Base-by-base conservation (phyloP, 2,329 filamentous ascomycete genomes). In the Fusarium beomiforme region DNA sequence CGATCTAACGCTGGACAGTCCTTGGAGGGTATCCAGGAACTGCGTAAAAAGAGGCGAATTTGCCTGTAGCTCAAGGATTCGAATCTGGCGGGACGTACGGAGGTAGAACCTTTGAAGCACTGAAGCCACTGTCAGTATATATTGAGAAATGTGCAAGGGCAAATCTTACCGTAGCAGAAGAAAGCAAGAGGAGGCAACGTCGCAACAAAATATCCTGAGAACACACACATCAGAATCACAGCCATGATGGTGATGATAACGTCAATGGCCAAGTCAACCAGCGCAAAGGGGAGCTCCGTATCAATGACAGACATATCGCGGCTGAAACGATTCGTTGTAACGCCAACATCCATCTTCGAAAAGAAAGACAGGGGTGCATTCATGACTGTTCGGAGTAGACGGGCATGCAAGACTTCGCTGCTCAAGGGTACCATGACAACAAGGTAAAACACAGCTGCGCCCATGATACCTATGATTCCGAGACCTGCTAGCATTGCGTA, bases 241-340 rank as follows among this genome's bases (percentile, higher is more conserved):
- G 42, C 47, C 46, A 70, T 49, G 24, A 70, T 36, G 2, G 43
- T 26, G 8, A 61, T 19, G 4, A 42, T 24, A 19, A 68, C 33
- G 11, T 61, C 53, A 9, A 75, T 29, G 5, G 64, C 33, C 2
- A 72, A 36, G 42, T 79, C 79, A 3, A 78, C 57, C 14, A 80
- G 55, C 1, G 76, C 57, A 42, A 70, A 66, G 2, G 81, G 78
- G 10, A 82, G 71, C 54, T 81, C 77, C 4, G 72, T 75, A 34
- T 82, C 80, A 24, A 82, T 75, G 0, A 82, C 72, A 1, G 75
- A 76, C 63, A 82, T 75, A 34, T 84, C 82, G 42, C 83, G 81
- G 14, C 79, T 81, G 64, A 83, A 84, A 21, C 81, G 74, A 29
- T 82, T 83, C 12, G 79, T 78, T 29, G 80, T 76, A 21, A 77